Evolutionary conservation across 2,329 filamentous ascomycete species (phyloP).

Genomic region (Cladosporium sp.): DNA sequence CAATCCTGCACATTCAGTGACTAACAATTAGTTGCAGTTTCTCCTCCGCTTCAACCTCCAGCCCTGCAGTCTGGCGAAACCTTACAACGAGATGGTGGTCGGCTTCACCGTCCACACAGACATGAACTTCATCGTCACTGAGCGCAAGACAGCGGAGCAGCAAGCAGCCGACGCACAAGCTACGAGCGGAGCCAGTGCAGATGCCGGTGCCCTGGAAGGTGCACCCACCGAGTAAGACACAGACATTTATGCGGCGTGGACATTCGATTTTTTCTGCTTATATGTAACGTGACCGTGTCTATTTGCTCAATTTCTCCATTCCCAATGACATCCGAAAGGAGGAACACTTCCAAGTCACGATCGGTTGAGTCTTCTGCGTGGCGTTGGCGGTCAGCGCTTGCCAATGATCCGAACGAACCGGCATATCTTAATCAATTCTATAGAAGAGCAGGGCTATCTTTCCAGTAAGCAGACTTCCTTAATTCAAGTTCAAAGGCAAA

Average conservation of each 20-base stretch:
- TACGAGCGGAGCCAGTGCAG: conserved; percentile 4
- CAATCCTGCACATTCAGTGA: neutral
- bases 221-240: conserved; percentile 11
- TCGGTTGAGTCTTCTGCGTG: neutral
- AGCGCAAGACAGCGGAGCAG: conserved; percentile 20
- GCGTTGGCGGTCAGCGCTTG: conserved; percentile 6
- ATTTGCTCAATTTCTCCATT: neutral
- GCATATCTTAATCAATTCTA: no score
- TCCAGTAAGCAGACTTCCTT: neutral
- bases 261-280: neutral
- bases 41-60: conserved; percentile 36
- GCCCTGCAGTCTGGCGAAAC: conserved; percentile 33
- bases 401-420: neutral
- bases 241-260: neutral
- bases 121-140: conserved; percentile 35
- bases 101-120: conserved; percentile 36
- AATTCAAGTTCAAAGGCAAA: no score
- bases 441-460: neutral
- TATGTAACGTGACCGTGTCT: neutral
- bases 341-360: neutral
- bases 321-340: neutral
- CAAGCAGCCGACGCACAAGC: neutral
- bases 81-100: conserved; percentile 34
- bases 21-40: conserved; percentile 22
- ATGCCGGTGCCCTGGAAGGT: conserved; percentile 24